phyloP scores from a whole-genome alignment of 352 stramenopile species.

The Phytophthora aleatoria region DNA sequence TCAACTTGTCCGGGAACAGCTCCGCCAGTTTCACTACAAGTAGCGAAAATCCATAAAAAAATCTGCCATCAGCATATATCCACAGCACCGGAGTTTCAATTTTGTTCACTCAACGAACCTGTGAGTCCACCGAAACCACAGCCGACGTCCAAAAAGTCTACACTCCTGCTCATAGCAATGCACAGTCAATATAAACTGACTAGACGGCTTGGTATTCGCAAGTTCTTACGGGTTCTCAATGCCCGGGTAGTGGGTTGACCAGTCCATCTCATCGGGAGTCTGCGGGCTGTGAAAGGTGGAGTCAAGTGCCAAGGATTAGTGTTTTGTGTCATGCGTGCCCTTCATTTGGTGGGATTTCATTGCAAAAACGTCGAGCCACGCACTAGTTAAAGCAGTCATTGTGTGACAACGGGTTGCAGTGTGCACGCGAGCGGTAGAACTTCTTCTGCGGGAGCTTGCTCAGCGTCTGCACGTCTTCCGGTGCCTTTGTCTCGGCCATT shows the following conservation, averaged over 20 bases:
- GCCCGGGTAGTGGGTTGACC: slow-evolving; percentile 92
- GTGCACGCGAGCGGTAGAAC: slow-evolving; percentile 95
- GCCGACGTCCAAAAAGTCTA: slow-evolving; percentile 96
- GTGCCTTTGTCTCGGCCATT: slow-evolving; percentile 29
- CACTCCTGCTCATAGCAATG: slow-evolving; percentile 47
- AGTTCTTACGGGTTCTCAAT: slow-evolving; percentile 70
- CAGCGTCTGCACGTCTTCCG: slow-evolving; percentile 33
- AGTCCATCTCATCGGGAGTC: slow-evolving; percentile 91
- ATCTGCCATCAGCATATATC: not conserved
- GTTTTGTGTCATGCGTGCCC: not conserved
- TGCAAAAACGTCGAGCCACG: slow-evolving; percentile 20
- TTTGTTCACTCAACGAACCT: slow-evolving; percentile 32
- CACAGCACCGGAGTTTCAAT: not conserved
- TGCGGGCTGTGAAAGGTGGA: slow-evolving; percentile 56
- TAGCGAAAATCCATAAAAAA: not conserved
- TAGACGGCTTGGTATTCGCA: not conserved
- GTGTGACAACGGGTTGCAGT: slow-evolving; percentile 97
- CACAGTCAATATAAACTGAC: slow-evolving; percentile 7
- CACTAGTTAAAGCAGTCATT: slow-evolving; percentile 97
- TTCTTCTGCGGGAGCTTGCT: slow-evolving; percentile 92
- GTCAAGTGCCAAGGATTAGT: slow-evolving; percentile 5
- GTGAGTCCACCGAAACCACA: slow-evolving; percentile 98
- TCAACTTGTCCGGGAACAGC: slow-evolving; percentile 93
- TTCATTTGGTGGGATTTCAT: not conserved
- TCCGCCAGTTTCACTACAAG: slow-evolving; percentile 87